Conservation (phyloP, 2,329 filamentous ascomycete species). For the Rhynchosporium agropyri region DNA sequence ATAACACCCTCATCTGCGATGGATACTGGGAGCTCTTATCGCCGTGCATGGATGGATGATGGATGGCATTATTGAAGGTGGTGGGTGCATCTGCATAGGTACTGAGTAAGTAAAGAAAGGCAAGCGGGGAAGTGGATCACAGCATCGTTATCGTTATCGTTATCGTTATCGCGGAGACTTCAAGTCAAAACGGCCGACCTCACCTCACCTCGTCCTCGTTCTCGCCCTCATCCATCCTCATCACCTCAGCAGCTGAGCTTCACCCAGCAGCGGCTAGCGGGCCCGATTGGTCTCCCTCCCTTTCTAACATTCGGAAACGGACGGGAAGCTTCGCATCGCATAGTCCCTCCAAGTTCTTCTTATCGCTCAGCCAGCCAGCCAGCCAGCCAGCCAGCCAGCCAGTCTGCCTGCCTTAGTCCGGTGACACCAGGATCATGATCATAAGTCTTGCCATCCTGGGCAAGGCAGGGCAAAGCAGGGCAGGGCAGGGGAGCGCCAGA, state of each 20-base stretch:
- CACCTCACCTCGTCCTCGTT: background rate
- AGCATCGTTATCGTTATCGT: background rate
- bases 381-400: background rate
- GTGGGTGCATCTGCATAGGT: too few species aligned
- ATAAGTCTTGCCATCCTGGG: constrained; percentile 13
- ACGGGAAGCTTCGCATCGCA: background rate
- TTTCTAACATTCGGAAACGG: too few species aligned
- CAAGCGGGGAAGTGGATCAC: background rate
- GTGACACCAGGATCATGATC: constrained; percentile 25
- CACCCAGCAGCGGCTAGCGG: constrained; percentile 10
- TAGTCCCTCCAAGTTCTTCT: background rate
- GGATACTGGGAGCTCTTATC: constrained; percentile 13
- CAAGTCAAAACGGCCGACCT: constrained; percentile 4
- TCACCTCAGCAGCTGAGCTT: background rate
- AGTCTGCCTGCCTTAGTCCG: constrained; percentile 7
- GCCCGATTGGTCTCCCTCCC: background rate
- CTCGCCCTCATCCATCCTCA: background rate
- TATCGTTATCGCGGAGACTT: constrained; percentile 9
- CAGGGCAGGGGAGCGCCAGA: constrained; percentile 7
- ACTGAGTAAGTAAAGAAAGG: background rate
- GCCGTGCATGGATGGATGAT: constrained; percentile 1
- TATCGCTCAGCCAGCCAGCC: background rate
- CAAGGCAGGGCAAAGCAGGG: background rate
- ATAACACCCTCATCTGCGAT: background rate
- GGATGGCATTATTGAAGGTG: too few species aligned